A percentile compares a stretch with the other conserved stretches of the same genome.
Conservation (phyloP, 106 monocot genomes). For the Dioscorea dumetorum region DNA sequence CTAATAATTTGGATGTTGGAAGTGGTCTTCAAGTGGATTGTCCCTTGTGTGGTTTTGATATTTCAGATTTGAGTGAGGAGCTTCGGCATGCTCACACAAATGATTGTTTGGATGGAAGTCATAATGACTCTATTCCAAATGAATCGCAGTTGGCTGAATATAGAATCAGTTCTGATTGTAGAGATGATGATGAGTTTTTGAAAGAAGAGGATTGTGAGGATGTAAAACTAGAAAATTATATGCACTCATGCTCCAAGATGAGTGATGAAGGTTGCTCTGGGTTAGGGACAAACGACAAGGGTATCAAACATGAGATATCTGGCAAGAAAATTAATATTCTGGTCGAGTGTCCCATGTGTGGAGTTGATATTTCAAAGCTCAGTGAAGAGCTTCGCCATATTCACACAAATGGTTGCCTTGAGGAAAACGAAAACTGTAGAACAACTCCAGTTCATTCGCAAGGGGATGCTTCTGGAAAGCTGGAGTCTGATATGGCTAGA, state of each 20-base stretch:
- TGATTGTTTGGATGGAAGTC: background rate
- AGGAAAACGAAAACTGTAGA: background rate
- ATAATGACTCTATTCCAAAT: background rate
- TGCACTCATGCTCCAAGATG: background rate
- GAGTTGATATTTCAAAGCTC: background rate
- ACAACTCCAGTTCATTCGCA: background rate
- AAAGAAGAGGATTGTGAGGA: background rate
- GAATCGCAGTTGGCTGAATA: background rate
- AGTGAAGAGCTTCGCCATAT: conserved; percentile 3
- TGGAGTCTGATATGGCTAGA: conserved; percentile 39
- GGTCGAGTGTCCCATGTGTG: conserved; percentile 3
- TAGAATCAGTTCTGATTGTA: conserved; percentile 1
- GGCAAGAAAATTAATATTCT: background rate
- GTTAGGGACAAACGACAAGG: background rate
- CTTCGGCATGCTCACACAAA: conserved; percentile 6
- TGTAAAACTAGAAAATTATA: background rate
- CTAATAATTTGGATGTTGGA: background rate
- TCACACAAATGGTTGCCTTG: conserved; percentile 8
- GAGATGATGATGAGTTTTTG: background rate
- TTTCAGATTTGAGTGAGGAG: background rate
- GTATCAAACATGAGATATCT: background rate
- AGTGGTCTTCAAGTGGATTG: background rate
- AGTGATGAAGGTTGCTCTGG: background rate
- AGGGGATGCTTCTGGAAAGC: conserved; percentile 13
- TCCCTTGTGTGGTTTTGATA: conserved; percentile 4